These are phyloP conservation scores for Chlamydomonas sp. DNA, from an alignment of 139 green algal species.

Conservation along the genomic window DNA sequence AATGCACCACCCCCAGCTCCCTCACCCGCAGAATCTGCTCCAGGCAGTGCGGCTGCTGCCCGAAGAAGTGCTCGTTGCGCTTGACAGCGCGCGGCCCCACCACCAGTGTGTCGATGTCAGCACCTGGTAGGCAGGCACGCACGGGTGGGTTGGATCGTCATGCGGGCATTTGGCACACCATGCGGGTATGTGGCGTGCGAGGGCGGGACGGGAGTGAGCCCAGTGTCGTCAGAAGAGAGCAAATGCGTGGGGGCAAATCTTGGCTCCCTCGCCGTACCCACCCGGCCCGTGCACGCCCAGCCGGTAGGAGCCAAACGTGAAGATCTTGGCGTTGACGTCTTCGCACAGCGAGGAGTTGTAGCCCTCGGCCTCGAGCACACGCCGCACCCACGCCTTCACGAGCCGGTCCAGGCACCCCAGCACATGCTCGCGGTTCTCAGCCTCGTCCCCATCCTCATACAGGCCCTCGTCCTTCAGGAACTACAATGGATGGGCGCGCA, in stretches of 20 bases:
- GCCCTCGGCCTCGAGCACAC: constrained; percentile 33
- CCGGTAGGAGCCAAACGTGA: constrained; percentile 91
- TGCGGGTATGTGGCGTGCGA: no score
- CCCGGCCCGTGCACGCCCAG: constrained; percentile 90
- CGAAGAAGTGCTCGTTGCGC: constrained; percentile 89
- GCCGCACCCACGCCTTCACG: constrained; percentile 64
- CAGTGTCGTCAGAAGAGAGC: no score
- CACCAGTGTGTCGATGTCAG: constrained; percentile 94
- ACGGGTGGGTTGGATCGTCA: no score
- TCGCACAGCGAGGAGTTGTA: constrained; percentile 27
- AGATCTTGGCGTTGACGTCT: constrained; percentile 82
- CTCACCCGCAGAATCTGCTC: constrained; percentile 51
- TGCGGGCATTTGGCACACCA: no score
- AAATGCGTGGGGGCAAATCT: no score
- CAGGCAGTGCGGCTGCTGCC: constrained; percentile 54
- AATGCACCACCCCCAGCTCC: no score
- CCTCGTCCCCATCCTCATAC: constrained; percentile 55
- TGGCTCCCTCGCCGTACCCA: no score
- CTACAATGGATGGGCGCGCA: background rate
- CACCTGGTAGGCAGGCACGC: no score
- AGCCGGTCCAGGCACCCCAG: constrained; percentile 44
- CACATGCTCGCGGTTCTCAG: constrained; percentile 52
- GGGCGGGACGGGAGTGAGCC: no score
- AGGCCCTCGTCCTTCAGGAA: constrained; percentile 26
- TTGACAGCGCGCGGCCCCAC: constrained; percentile 72